These are phyloP conservation scores for Aspergillus pseudonomiae DNA, from an alignment of 2,329 filamentous ascomycete species.

Conservation along the genomic window DNA sequence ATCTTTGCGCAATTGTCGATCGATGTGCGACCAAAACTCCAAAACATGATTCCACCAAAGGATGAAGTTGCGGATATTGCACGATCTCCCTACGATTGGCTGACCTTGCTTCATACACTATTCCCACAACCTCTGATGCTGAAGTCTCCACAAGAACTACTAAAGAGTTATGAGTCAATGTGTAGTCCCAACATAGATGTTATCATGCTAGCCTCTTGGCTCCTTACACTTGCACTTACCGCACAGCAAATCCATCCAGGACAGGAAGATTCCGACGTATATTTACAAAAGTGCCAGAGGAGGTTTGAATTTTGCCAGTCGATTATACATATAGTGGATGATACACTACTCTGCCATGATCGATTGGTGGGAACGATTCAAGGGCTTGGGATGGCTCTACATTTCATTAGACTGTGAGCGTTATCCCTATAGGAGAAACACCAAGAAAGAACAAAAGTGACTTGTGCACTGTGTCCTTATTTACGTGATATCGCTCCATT, in stretches of 20 bases:
- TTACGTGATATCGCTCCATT: background rate
- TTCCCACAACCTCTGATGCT: conserved; percentile 19
- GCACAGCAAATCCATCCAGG: conserved; percentile 16
- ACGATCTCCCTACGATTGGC: conserved; percentile 18
- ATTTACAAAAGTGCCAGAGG: background rate
- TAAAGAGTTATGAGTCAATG: conserved; percentile 18
- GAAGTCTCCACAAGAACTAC: conserved; percentile 15
- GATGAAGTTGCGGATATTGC: conserved; percentile 15
- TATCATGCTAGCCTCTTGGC: conserved; percentile 19
- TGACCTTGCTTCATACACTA: conserved; percentile 15
- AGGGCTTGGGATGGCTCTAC: conserved; percentile 29
- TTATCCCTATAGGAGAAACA: background rate
- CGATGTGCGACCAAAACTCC: conserved; percentile 14
- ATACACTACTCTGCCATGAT: conserved; percentile 19
- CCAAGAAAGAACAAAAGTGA: background rate
- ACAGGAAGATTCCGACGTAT: background rate
- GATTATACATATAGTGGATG: conserved; percentile 17
- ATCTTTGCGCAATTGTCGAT: conserved; percentile 11
- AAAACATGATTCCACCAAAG: conserved; percentile 19
- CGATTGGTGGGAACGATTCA: conserved; percentile 16
- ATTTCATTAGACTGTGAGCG: conserved; percentile 41
- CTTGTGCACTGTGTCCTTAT: background rate
- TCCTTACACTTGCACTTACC: conserved; percentile 19
- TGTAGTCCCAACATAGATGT: conserved; percentile 15
- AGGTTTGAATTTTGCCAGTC: conserved; percentile 10